Evolutionary conservation across 495 filamentous ascomycete species (phyloP), one percentile per base, ranked within the genome.

Genomic region (Wilcoxina mikolae): DNA sequence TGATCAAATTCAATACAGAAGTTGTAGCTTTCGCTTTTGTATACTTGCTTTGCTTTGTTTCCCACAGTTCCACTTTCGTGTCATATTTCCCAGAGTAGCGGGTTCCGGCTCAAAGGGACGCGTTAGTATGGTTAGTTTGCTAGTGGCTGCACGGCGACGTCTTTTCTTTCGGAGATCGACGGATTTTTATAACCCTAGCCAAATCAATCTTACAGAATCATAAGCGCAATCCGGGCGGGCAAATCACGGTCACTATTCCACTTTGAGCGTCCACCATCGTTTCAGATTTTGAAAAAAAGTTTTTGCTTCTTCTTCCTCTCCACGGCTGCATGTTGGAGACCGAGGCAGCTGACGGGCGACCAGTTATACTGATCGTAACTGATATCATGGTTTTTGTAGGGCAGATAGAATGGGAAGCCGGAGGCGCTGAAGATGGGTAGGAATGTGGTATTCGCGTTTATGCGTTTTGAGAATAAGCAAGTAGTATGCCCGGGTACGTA

Each of bases 221-320:
- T 22, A 46, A 46, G 17, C 23, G 23, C 43, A 46, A 46, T 15
- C 23, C n/a, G 7, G 43, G 23, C 31, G 49, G 49, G 49, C 49
- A 52, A 41, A 49, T 49, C 46, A 49, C 46, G 46, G 46, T 49
- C 46, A 20, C 46, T 15, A 49, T 49, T 7, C 46, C 46, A 15
- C 24, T 28, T 49, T 49, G 7, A 41, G 49, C 12, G n/a, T 22
- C 26, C 17, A n/a, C 49, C 39, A 52, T 22, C 49, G 49, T 52
- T 52, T 52, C 49, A 52, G 49, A 52, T 38, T 23, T 20, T 41
- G 15, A 38, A 11, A 52, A 52, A 52, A 23, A 18, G 15, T 46
- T 52, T 41, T 52, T 52, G 49, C 49, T 52, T 41, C 49, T 52
- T 41, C 31, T 28, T 25, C 27, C n/a, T 25, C 47, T 27, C 10